Conservation (phyloP, 768 basidiomycete genomes). For the Lyophyllum semitale region DNA sequence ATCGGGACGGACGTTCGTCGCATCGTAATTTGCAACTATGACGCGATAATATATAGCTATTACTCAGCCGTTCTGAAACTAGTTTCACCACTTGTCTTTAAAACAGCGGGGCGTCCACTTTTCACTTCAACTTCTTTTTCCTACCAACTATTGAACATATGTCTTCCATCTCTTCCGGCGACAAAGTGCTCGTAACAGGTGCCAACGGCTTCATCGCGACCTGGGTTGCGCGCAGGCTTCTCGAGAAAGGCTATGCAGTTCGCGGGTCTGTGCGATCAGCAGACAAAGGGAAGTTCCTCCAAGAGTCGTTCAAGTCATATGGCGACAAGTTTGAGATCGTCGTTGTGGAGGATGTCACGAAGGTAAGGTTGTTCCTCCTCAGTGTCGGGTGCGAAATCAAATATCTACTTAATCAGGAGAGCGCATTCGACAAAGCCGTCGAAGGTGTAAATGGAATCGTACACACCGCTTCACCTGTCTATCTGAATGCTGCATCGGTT, state of each 20-base stretch:
- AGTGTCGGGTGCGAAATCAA: too few relatives aligned
- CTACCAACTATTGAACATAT: neutral
- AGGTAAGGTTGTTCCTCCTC: slow-evolving; percentile 10
- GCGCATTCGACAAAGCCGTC: too few relatives aligned
- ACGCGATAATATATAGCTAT: too few relatives aligned
- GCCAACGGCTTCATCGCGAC: slow-evolving; percentile 31
- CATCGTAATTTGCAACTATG: too few relatives aligned
- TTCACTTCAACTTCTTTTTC: neutral
- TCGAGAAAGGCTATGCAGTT: slow-evolving; percentile 28
- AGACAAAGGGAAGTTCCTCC: slow-evolving; percentile 23
- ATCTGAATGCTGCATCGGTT: too few relatives aligned
- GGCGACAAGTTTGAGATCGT: slow-evolving; percentile 27
- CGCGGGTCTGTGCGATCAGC: slow-evolving; percentile 27
- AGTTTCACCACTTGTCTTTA: too few relatives aligned
- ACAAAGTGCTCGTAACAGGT: slow-evolving; percentile 30
- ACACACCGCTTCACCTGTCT: too few relatives aligned
- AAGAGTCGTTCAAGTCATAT: slow-evolving; percentile 21
- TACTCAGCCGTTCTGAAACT: too few relatives aligned
- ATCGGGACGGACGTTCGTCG: too few relatives aligned
- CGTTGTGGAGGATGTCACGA: slow-evolving; percentile 26
- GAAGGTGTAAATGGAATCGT: too few relatives aligned
- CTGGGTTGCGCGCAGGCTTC: slow-evolving; percentile 28
- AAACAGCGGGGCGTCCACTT: neutral
- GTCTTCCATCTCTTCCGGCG: too few relatives aligned
- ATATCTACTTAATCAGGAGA: too few relatives aligned